A percentile compares a stretch with the other conserved stretches of the same genome.
Conservation (phyloP, 495 filamentous ascomycete genomes). For the Aspergillus baeticus region DNA sequence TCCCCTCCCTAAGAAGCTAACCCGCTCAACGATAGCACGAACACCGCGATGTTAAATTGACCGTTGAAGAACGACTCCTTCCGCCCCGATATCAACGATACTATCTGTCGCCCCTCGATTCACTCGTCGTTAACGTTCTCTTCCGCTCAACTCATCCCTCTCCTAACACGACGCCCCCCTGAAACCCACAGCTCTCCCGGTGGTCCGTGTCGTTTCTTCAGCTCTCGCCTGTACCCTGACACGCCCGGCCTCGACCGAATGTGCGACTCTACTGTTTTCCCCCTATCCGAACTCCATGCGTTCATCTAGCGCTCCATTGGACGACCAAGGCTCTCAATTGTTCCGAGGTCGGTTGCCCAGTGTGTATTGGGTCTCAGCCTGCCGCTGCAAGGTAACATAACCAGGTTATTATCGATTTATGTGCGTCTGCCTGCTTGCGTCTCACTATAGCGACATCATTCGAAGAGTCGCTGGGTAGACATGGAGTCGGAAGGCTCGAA, state of each 20-base stretch:
- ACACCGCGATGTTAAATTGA: constrained; percentile 20
- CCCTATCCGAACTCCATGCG: constrained; percentile 44
- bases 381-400: constrained; percentile 31
- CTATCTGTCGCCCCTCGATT: constrained; percentile 5
- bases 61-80: constrained; percentile 19
- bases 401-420: constrained; percentile 16
- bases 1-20: constrained; percentile 19
- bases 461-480: constrained; percentile 25
- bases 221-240: constrained; percentile 30
- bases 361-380: constrained; percentile 25
- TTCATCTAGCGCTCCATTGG: constrained; percentile 39
- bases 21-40: constrained; percentile 16
- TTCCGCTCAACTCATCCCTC: constrained; percentile 17
- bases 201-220: constrained; percentile 20
- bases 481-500: constrained; percentile 49
- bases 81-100: constrained; percentile 9
- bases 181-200: constrained; percentile 14
- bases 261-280: constrained; percentile 28
- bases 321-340: constrained; percentile 37
- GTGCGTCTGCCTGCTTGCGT: constrained; percentile 16
- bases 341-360: constrained; percentile 35
- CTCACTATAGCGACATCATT: constrained; percentile 20
- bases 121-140: constrained; percentile 12
- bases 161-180: constrained; percentile 16
- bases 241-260: constrained; percentile 34